Base-by-base conservation (phyloP, 257 asterid species). In the Verbascum thapsus region DNA sequence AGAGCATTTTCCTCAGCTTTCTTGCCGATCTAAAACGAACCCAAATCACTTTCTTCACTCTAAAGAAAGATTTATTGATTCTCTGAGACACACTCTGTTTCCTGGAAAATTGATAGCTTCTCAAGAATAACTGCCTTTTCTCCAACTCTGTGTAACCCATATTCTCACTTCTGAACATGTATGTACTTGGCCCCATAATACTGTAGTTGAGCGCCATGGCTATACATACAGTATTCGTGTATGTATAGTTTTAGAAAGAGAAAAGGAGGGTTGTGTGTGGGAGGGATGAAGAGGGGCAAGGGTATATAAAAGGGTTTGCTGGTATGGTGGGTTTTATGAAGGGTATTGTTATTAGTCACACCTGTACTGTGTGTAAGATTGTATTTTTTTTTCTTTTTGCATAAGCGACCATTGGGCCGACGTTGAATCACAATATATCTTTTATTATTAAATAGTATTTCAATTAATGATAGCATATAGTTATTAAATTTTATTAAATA, bases 81-180 rank as follows among this genome's bases (percentile, higher is more conserved):
- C 78, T 83, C 58, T 81, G 87, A 0, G 63, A 16, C 6, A 84
- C 60, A 47, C 81, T 85, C 79, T 72, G 80, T 73, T 88, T 91
- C 71, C 98, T 67, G 18, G 94, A 80, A 43, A 91, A 91, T 22
- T 78, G 95, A 58, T 91, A 91, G 80, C 98, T 91, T 72, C 95
- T 78, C 84, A 91, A 67, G 70, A 91, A 91, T 37, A 91, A 60
- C 73, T 78, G 96, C 75, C 98, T 67, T 70, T 91, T 91, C 64
- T 85, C 94, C 68, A 81, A 55, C 38, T 80, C 95, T 8, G 71
- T 66, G 72, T 74, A 71, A 43, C 78, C 85, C 61, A 53, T 58
- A 26, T 26, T 2, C 2, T 26, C 74, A 42, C 66, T 75, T 44
- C 82, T 58, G 57, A 79, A 65, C 51, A 72, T 16, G 64, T 41